A percentile compares a stretch with the other conserved stretches of the same genome.
Evolutionary conservation across 495 filamentous ascomycete species (phyloP).

Genomic region (Penicillium herquei): DNA sequence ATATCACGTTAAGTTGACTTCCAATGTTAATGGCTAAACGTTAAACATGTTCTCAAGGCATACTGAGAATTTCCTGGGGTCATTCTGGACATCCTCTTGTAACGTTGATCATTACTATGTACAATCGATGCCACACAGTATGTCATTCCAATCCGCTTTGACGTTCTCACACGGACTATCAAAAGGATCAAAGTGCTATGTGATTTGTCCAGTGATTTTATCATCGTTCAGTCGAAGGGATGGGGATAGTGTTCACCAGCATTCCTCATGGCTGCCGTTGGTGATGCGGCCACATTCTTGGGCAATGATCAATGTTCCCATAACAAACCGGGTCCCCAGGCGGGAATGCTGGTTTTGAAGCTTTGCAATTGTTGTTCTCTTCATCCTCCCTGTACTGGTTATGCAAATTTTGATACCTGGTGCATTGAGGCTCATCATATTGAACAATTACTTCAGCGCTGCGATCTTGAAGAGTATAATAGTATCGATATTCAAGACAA

Average conservation of each 20-base stretch:
- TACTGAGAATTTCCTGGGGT: background rate
- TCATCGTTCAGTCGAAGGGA: conserved; percentile 8
- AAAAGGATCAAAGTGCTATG: background rate
- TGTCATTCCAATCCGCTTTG: conserved; percentile 5
- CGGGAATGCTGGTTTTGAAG: conserved; percentile 11
- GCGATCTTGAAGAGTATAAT: no score
- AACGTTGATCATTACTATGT: conserved; percentile 1
- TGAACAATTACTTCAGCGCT: background rate
- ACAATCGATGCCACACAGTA: conserved; percentile 1
- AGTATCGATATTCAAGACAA: no score
- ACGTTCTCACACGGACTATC: background rate
- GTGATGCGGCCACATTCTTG: conserved; percentile 40
- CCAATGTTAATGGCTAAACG: no score
- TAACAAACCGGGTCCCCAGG: conserved; percentile 33
- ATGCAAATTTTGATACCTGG: background rate
- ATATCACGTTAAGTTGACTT: no score
- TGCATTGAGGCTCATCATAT: background rate
- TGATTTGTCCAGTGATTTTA: background rate
- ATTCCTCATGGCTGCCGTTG: conserved; percentile 31
- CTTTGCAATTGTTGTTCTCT: conserved; percentile 9
- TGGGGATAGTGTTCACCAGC: conserved; percentile 25
- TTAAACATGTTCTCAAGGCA: no score
- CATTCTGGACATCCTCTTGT: background rate
- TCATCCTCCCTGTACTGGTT: background rate
- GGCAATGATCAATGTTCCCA: conserved; percentile 23